Conservation (phyloP, 1,139 yeast species). For the Candida neerlandica region DNA sequence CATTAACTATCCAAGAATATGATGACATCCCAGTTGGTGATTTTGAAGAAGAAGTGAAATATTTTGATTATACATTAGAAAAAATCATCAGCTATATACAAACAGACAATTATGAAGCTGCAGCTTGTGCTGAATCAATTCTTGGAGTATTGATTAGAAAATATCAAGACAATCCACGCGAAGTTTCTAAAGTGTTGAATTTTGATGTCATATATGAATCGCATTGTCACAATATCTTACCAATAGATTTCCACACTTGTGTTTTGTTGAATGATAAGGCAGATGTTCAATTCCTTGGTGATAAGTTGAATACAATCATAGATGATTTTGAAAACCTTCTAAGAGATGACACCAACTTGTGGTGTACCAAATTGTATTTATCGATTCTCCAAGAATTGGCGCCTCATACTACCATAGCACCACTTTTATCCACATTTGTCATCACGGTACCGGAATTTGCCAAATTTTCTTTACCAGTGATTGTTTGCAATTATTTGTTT, state of each 20-base stretch:
- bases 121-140: constrained; percentile 38
- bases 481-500: constrained; percentile 26
- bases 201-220: constrained; percentile 20
- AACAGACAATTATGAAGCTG: constrained; percentile 17
- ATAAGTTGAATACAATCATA: constrained; percentile 18
- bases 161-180: constrained; percentile 17
- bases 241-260: constrained; percentile 38
- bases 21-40: constrained; percentile 15
- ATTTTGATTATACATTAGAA: constrained; percentile 20
- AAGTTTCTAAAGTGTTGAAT: constrained; percentile 20
- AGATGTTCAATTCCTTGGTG: constrained; percentile 19
- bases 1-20: constrained; percentile 13
- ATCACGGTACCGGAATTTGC: constrained; percentile 27
- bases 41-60: constrained; percentile 11
- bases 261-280: constrained; percentile 31
- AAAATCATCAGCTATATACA: constrained; percentile 15
- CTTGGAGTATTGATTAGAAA: constrained; percentile 39
- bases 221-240: constrained; percentile 24
- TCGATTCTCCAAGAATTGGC: constrained; percentile 38
- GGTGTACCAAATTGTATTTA: constrained; percentile 37
- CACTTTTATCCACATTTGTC: constrained; percentile 28
- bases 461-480: constrained; percentile 24
- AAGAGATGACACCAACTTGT: constrained; percentile 18
- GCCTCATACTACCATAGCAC: constrained; percentile 22
- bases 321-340: constrained; percentile 13